These are phyloP conservation scores for Dendrobium chrysotoxum DNA, from an alignment of 106 monocot species.

Conservation along the genomic window DNA sequence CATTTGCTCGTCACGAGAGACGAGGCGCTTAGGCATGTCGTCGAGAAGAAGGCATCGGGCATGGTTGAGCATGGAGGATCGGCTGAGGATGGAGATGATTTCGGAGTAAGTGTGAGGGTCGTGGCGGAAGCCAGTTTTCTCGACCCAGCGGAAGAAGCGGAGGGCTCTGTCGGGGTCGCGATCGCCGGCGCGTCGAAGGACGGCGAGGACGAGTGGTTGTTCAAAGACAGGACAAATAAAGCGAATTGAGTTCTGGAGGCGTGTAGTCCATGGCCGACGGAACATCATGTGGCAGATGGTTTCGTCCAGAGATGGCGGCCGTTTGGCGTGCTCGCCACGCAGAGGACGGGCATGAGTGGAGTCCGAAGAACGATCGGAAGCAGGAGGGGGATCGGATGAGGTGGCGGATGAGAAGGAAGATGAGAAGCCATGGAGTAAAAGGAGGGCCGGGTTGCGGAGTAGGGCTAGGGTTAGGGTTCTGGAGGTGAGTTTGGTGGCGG, in stretches of 20 bases:
- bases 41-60: constrained; percentile 85
- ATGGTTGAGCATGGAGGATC: constrained; percentile 88
- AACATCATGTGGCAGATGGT: constrained; percentile 71
- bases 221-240: constrained; percentile 49
- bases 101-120: constrained; percentile 39
- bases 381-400: background rate
- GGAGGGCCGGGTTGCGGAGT: background rate
- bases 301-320: constrained; percentile 22
- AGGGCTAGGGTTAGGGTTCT: constrained; percentile 25
- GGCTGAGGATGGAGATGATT: constrained; percentile 55
- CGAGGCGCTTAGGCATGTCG: constrained; percentile 71
- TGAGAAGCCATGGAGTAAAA: constrained; percentile 12
- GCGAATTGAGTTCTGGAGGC: constrained; percentile 94
- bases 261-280: constrained; percentile 85
- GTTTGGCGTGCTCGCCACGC: constrained; percentile 6
- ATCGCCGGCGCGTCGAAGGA: constrained; percentile 35
- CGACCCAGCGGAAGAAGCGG: constrained; percentile 89
- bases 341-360: background rate
- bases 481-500: background rate
- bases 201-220: constrained; percentile 43
- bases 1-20: constrained; percentile 42
- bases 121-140: constrained; percentile 86
- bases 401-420: background rate
- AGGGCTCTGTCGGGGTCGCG: constrained; percentile 52
- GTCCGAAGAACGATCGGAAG: background rate